Evolutionary conservation across 2,329 filamentous ascomycete genomes (phyloP).

Genomic region (Fusarium mexicanum): DNA sequence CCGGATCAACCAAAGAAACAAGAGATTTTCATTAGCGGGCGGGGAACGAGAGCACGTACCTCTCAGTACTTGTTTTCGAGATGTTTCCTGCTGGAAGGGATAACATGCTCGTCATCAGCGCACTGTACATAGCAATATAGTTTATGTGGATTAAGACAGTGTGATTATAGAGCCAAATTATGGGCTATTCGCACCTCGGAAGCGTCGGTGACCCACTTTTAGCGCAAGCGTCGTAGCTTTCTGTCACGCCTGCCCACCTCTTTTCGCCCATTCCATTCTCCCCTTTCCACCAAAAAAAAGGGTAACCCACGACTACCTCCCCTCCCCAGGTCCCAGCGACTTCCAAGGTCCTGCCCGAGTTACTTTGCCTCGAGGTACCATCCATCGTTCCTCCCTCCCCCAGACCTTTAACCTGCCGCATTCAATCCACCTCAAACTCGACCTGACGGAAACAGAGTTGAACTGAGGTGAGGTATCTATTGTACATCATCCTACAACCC

Average conservation of each 20-base stretch:
- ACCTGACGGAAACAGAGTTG: slow-evolving; percentile 21
- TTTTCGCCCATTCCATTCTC: slow-evolving; percentile 44
- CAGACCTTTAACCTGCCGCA: slow-evolving; percentile 25
- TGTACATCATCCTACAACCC: slow-evolving; percentile 34
- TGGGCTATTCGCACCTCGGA: slow-evolving; percentile 8
- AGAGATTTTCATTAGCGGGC: slow-evolving; percentile 7
- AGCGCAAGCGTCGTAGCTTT: slow-evolving; percentile 35
- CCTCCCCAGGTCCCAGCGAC: slow-evolving; percentile 46
- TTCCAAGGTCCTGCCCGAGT: slow-evolving; percentile 48
- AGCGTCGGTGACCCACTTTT: slow-evolving; percentile 26
- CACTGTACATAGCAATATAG: neutral
- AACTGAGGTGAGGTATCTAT: slow-evolving; percentile 31
- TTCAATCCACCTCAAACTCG: slow-evolving; percentile 34
- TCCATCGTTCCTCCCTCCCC: slow-evolving; percentile 41
- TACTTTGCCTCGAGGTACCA: slow-evolving; percentile 56
- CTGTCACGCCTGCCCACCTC: slow-evolving; percentile 43
- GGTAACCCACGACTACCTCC: slow-evolving; percentile 48
- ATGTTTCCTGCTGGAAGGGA: slow-evolving; percentile 26
- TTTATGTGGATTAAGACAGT: neutral
- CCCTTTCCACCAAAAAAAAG: slow-evolving; percentile 49
- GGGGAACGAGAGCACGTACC: slow-evolving; percentile 35
- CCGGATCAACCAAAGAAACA: slow-evolving; percentile 22
- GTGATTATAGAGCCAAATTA: neutral
- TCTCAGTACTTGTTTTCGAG: slow-evolving; percentile 34
- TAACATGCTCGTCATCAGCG: neutral